Evolutionary conservation across 2,329 filamentous ascomycete species (phyloP), one percentile per base, ranked within the genome.

Genomic region (Penicillium sp.): DNA sequence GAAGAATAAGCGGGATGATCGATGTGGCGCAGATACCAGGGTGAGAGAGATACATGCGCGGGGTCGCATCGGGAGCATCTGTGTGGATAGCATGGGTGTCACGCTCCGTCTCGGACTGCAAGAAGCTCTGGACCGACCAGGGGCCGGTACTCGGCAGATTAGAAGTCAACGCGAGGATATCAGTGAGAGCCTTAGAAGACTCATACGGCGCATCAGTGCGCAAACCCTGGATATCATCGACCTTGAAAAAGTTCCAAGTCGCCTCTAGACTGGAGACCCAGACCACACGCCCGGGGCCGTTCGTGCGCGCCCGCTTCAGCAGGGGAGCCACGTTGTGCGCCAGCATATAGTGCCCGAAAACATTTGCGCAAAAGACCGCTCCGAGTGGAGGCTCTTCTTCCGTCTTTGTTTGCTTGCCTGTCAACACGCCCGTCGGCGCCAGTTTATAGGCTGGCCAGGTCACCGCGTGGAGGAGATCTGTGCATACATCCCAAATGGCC

Each of bases 341-440:
- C 25, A 99, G 84, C 67, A 97, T 77, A 71, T 99, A 97, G 76
- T 99, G 94, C 0, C 94, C 94, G 69, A 99, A 97, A 30, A 96
- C 83, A 69, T 97, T 97, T 47, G 93, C 88, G 70, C 88, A 88
- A 71, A 97, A 99, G 17, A 96, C 85, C 62, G 90, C 82, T 3
- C 91, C 92, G 0, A 99, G 77, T 5, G 78, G 76, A 0, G 88
- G 86, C 55, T 86, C 83, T 16, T 75, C 64, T 3, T 55, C 50
- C 5, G 47, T 41, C 4, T 53, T 51, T 10, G 73, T 68, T 69
- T 91, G 81, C 9, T 76, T 73, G 57, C 77, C 76, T n/a, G 83
- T 77, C 0, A 82, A 55, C 56, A 79, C 75, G 25, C 87, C 87
- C 3, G 80, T 69, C 14, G 79, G 73, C 4, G 87, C 82, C 16